Evolutionary conservation across 768 basidiomycete species (phyloP).

Genomic region (Dictyophora rubrovolvata): DNA sequence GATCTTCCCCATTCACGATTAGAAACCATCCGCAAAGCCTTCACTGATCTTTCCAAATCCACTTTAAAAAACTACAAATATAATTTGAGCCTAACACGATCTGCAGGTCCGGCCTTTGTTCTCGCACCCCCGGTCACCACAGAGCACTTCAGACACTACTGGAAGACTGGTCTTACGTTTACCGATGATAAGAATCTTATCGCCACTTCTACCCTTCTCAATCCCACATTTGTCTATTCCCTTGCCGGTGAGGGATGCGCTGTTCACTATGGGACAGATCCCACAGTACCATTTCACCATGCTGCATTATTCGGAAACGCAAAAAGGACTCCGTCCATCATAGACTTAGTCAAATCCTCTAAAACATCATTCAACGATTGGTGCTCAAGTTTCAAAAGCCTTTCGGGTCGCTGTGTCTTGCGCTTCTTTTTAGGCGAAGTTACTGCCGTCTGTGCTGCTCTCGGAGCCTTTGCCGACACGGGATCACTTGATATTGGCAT

Average conservation of each 20-base stretch:
- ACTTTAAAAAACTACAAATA: no score
- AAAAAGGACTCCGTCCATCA: conserved; percentile 8
- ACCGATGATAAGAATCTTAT: not conserved
- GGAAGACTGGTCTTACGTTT: conserved; percentile 12
- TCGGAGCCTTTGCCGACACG: conserved; percentile 17
- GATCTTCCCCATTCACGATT: not conserved
- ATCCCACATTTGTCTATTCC: conserved; percentile 39
- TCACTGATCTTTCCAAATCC: no score
- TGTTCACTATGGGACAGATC: conserved; percentile 37
- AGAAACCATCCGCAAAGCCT: not conserved
- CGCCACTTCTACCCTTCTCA: conserved; percentile 18
- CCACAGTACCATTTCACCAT: conserved; percentile 32
- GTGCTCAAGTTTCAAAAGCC: conserved; percentile 19
- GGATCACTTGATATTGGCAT: conserved; percentile 19
- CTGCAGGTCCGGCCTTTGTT: not conserved
- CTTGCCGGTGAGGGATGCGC: conserved; percentile 27
- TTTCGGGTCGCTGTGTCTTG: conserved; percentile 16
- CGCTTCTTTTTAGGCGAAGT: conserved; percentile 34
- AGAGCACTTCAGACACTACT: conserved; percentile 2
- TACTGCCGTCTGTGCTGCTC: conserved; percentile 27
- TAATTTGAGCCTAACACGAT: no score
- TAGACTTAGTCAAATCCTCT: conserved; percentile 21
- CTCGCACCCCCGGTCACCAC: not conserved
- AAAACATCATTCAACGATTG: conserved; percentile 27
- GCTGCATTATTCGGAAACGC: conserved; percentile 20